Evolutionary conservation across 2,329 filamentous ascomycete genomes (phyloP), one percentile per base, ranked within the genome.

Genomic region (Aspergillus oerlinghausenensis): DNA sequence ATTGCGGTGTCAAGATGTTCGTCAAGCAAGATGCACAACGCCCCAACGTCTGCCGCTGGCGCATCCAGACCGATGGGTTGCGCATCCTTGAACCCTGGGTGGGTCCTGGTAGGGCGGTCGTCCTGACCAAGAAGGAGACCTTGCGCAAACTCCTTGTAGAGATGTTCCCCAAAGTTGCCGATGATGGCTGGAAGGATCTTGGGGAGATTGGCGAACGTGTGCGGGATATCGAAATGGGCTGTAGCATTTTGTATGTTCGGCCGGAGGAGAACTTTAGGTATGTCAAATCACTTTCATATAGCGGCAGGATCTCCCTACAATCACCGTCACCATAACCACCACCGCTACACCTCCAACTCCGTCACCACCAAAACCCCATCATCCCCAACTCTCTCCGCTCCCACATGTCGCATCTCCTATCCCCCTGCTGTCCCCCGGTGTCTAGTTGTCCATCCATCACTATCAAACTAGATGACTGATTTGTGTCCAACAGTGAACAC

Each of bases 1-100:
- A 99, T 75, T 93, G 89, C 51, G 94, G 94, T 62, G 92, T 99
- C 35, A 96, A 96, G 78, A 97, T 97, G 91, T 99, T 96, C 73
- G 94, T 97, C 80, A 96, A 96, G 79, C 93, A 97, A 74, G 92
- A 97, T 69, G 88, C 90, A 0, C 92, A 96, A 58, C 89, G 87
- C 4, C 87, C 88, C 38, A 88, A 92, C 54, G 88, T 94, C 35
- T 96, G 92, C 78, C 84, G 88, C 57, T 99, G 94, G 94, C 86
- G 94, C 49, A 94, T 99, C 66, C 94, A 99, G 79, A 89, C 88
- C 11, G 94, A 99, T 75, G 94, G 94, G 25, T 86, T 99, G 77
- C 86, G 89, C 9, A 92, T 99, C 63, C 81, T 97, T 38, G 89
- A 96, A 70, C 89, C 90, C 26, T 97, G 95, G 82, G 88, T 97